Conservation (phyloP, 2,329 filamentous ascomycete genomes). For the Talaromyces sp. region DNA sequence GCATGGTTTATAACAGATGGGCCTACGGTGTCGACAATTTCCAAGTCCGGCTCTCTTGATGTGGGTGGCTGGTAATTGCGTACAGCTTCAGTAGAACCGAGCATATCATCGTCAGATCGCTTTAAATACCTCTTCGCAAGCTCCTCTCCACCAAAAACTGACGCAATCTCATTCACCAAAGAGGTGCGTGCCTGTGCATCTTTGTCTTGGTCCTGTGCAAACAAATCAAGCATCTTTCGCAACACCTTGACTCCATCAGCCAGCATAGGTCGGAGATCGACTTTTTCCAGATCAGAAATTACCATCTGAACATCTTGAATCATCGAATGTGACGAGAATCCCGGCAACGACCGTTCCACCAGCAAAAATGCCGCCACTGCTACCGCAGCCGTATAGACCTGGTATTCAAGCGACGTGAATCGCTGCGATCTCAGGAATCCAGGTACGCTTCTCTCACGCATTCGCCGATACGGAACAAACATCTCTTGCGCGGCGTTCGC, state of each 20-base stretch:
- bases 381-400: slow-evolving; percentile 28
- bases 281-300: slow-evolving; percentile 24
- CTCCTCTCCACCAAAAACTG: slow-evolving; percentile 27
- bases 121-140: slow-evolving; percentile 28
- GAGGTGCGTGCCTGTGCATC: slow-evolving; percentile 23
- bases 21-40: neutral
- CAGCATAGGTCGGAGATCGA: slow-evolving; percentile 22
- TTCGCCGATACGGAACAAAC: slow-evolving; percentile 23
- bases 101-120: slow-evolving; percentile 3
- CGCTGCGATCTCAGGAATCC: slow-evolving; percentile 24
- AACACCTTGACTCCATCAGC: slow-evolving; percentile 25
- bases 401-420: slow-evolving; percentile 27
- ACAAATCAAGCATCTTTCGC: slow-evolving; percentile 26
- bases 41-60: neutral
- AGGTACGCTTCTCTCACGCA: slow-evolving; percentile 23
- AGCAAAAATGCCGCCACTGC: slow-evolving; percentile 27
- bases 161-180: slow-evolving; percentile 25
- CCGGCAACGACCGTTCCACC: slow-evolving; percentile 26
- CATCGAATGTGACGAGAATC: slow-evolving; percentile 21
- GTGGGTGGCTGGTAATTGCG: neutral
- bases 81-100: neutral
- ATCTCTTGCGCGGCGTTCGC: slow-evolving; percentile 26
- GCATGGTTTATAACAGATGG: neutral
- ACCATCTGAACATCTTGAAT: slow-evolving; percentile 27
- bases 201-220: slow-evolving; percentile 22